phyloP scores from a whole-genome alignment of 345 rosid genomes.

The Populus ilicifolia region DNA sequence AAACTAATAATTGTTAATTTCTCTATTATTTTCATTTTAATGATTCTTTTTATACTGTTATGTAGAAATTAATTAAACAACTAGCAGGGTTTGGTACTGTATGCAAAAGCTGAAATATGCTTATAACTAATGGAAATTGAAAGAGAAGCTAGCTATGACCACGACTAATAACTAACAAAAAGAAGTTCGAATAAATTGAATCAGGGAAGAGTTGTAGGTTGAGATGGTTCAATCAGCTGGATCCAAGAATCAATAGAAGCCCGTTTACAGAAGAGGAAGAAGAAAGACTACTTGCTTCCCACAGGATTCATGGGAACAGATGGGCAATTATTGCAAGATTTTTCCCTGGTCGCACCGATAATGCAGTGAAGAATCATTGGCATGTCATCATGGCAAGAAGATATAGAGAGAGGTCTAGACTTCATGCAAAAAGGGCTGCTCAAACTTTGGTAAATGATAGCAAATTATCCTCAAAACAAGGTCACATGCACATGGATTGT shows the following conservation, averaged over 20 bases:
- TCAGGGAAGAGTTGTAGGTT: slow-evolving; percentile 93
- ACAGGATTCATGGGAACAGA: slow-evolving; percentile 80
- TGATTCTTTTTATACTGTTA: not conserved
- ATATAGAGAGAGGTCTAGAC: slow-evolving; percentile 38
- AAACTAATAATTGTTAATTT: not conserved
- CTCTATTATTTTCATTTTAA: not conserved
- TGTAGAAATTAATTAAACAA: not conserved
- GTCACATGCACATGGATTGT: not conserved
- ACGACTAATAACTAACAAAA: slow-evolving; percentile 8
- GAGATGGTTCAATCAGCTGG: slow-evolving; percentile 93
- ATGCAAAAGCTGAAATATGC: not conserved
- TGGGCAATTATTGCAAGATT: slow-evolving; percentile 86
- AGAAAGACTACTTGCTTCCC: slow-evolving; percentile 69
- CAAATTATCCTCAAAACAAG: not conserved
- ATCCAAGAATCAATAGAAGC: slow-evolving; percentile 80
- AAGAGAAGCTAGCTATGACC: not conserved
- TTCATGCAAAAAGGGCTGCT: slow-evolving; percentile 20
- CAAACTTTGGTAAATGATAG: not conserved
- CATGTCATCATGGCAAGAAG: slow-evolving; percentile 90
- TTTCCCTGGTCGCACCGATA: slow-evolving; percentile 90
- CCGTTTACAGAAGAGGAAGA: slow-evolving; percentile 95
- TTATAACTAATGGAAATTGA: not conserved
- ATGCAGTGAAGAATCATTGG: slow-evolving; percentile 98
- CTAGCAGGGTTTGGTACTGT: not conserved
- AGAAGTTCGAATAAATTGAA: not conserved